Base-by-base conservation (phyloP, 495 filamentous ascomycete genomes). In the Daldinia childiae region DNA sequence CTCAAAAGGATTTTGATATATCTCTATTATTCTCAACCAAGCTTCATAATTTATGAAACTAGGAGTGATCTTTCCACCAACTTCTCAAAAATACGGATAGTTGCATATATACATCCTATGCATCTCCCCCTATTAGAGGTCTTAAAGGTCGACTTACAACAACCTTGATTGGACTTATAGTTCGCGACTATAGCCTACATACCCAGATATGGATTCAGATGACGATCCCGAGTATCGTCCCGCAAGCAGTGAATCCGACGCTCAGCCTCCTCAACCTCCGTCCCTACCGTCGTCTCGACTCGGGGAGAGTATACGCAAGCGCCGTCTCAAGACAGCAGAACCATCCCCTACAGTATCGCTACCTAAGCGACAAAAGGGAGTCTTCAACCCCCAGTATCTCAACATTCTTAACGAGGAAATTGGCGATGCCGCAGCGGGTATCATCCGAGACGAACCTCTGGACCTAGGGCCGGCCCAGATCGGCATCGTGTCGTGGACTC, bases 401-500 rank as follows among this genome's bases (percentile, higher is more conserved):
- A 67, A 77, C n/a, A 75, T 93, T 0, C 79, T 93, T 0, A 89
- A 89, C 67, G 77, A 84, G 8, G 85, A 85, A 27, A 84, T 90
- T 52, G 36, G 74, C 0, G 83, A 86, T 29, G 78, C 79, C 38
- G 73, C 82, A 0, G 58, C 74, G 4, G 72, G 75, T 8, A 68
- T 78, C 30, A 26, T 80, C 3, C 54, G 69, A 1, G 64, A 64
- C 34, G 75, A 70, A 36, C 59, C 51, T 8, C 14, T 5, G 1
- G 36, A 32, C 27, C 66, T 85, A 5, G 19, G 19, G 1, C 19
- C 71, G n/a, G 86, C 85, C 2, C 90, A 92, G 68, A 78, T 92
- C 74, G 93, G 92, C 21, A 81, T 86, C 19, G 88, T 90, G 9
- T 58, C 79, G 14, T 98, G 95, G 95, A 89, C 86, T 0, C 54